Evolutionary conservation across 352 stramenopile genomes (phyloP).

Genomic region (Pythium scleroteichum): DNA sequence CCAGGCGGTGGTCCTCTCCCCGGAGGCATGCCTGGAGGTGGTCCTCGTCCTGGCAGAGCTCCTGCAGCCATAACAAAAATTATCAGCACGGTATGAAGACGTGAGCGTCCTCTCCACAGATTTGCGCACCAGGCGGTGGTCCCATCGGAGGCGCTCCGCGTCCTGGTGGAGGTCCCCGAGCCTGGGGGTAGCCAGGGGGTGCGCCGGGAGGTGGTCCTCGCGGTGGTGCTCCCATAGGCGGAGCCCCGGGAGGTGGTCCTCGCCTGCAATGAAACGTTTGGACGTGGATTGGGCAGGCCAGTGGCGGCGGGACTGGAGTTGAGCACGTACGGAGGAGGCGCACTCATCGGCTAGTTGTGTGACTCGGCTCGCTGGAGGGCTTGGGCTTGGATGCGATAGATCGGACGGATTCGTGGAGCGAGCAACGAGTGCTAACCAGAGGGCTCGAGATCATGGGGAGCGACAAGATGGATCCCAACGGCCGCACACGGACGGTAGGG

Average conservation of each 20-base stretch:
- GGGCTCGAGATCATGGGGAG: background rate
- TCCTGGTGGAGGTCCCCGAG: slow-evolving; percentile 52
- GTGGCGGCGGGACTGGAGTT: background rate
- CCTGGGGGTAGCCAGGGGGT: slow-evolving; percentile 48
- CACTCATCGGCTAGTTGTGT: slow-evolving; percentile 19
- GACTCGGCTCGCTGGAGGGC: background rate
- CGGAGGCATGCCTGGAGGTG: slow-evolving; percentile 9
- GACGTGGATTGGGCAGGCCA: no score
- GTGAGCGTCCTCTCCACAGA: background rate
- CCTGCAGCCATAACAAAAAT: no score
- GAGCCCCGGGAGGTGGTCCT: slow-evolving; percentile 37
- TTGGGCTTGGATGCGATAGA: background rate
- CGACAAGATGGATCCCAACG: no score
- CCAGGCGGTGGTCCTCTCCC: slow-evolving; percentile 6
- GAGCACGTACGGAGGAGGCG: slow-evolving; percentile 21
- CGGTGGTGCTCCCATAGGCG: slow-evolving; percentile 30
- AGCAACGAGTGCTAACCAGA: no score
- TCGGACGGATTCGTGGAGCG: background rate
- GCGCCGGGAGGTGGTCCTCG: slow-evolving; percentile 33
- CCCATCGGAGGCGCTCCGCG: slow-evolving; percentile 41
- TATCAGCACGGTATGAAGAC: no score
- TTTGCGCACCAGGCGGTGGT: slow-evolving; percentile 38
- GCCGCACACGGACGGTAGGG: no score
- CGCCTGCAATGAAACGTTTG: slow-evolving; percentile 23
- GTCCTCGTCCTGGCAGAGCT: no score